A percentile compares a stretch with the other conserved stretches of the same genome.
Conservation (phyloP, 2,329 filamentous ascomycete species). For the Hymenoscyphus scutula region DNA sequence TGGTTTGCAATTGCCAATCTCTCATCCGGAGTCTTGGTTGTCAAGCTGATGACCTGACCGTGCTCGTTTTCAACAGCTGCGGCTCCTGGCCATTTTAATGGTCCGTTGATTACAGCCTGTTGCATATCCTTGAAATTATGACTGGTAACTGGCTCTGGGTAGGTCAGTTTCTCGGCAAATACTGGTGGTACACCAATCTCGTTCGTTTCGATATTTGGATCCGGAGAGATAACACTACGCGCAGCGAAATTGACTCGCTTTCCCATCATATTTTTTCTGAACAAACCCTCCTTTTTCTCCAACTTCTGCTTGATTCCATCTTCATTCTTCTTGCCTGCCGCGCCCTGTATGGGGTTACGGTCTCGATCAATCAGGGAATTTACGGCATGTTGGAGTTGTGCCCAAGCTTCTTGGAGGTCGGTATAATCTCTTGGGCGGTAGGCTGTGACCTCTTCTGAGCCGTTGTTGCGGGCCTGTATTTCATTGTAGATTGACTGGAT, state of each 20-base stretch:
- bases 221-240: constrained; percentile 94
- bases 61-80: constrained; percentile 94
- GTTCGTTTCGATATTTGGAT: constrained; percentile 98
- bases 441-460: constrained; percentile 25
- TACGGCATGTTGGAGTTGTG: constrained; percentile 81
- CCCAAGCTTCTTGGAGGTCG: constrained; percentile 78
- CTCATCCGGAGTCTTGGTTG: constrained; percentile 84
- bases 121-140: constrained; percentile 97
- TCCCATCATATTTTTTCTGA: constrained; percentile 99
- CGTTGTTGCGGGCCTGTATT: not conserved
- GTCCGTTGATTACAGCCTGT: constrained; percentile 91
- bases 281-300: constrained; percentile 98
- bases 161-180: constrained; percentile 93
- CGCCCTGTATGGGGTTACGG: constrained; percentile 77
- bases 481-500: constrained; percentile 71
- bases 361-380: constrained; percentile 92
- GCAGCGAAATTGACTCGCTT: constrained; percentile 99
- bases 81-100: constrained; percentile 91
- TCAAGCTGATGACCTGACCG: constrained; percentile 83
- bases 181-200: constrained; percentile 98
- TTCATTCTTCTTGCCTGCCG: constrained; percentile 74
- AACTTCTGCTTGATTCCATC: constrained; percentile 97
- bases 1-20: constrained; percentile 88
- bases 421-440: constrained; percentile 60
- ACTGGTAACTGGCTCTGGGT: constrained; percentile 94